phyloP scores from a whole-genome alignment of 192 early-diverging fungal genomes.

The Gryganskiella cystojenkinii region DNA sequence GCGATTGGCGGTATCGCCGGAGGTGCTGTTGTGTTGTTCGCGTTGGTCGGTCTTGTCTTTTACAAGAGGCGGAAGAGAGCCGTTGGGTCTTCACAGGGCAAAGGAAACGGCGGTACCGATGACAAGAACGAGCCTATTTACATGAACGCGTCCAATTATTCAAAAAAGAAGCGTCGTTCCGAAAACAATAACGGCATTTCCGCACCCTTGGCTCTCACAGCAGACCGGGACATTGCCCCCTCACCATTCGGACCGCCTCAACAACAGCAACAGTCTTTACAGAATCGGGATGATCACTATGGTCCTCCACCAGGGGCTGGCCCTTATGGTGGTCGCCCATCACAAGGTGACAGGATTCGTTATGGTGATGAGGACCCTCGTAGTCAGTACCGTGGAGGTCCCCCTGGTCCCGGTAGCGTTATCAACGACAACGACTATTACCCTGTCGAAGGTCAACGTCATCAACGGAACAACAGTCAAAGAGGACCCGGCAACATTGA shows the following conservation, averaged over 20 bases:
- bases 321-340: background rate
- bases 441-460: too few species aligned
- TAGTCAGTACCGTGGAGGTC: too few species aligned
- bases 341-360: too few species aligned
- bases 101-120: background rate
- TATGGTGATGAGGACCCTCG: too few species aligned
- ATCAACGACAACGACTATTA: too few species aligned
- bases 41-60: conserved; percentile 28
- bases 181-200: conserved; percentile 17
- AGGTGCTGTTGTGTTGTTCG: conserved; percentile 17
- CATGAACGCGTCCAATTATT: conserved; percentile 32
- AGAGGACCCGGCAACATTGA: background rate
- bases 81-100: background rate
- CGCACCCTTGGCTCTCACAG: conserved; percentile 28
- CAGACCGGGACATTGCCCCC: background rate
- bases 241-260: conserved; percentile 6
- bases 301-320: background rate
- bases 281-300: background rate
- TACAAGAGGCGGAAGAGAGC: conserved; percentile 38
- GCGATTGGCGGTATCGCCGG: conserved; percentile 47
- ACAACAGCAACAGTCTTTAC: conserved; percentile 1
- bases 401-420: too few species aligned
- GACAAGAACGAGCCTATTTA: conserved; percentile 33
- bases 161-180: conserved; percentile 14
- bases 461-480: background rate